phyloP scores from a whole-genome alignment of 225 moss, liverwort and hornwort genomes.

The Physcomitrellopsis africana region DNA sequence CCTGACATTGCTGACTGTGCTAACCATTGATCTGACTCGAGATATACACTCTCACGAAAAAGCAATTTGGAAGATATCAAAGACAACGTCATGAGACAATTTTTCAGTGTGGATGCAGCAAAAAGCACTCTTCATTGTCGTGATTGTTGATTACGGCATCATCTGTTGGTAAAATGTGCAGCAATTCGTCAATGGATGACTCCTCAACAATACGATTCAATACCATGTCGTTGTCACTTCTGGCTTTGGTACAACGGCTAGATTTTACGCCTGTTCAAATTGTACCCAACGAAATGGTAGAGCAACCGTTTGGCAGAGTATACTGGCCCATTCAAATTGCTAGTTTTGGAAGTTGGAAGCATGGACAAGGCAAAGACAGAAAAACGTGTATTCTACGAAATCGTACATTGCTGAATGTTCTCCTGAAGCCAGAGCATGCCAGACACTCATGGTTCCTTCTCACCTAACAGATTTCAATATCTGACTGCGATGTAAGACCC shows the following conservation, averaged over 20 bases:
- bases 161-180: background rate
- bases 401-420: background rate
- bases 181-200: background rate
- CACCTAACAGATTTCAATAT: conserved; percentile 11
- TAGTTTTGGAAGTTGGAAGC: background rate
- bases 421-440: background rate
- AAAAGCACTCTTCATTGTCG: too few relatives aligned
- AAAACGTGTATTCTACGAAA: too few relatives aligned
- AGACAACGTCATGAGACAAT: too few relatives aligned
- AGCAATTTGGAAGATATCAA: too few relatives aligned
- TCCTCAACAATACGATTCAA: background rate
- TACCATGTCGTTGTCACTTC: background rate
- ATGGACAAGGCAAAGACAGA: too few relatives aligned
- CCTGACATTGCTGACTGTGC: too few relatives aligned
- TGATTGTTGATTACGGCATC: too few relatives aligned
- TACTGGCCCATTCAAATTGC: background rate
- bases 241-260: background rate
- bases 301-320: background rate
- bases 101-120: too few relatives aligned
- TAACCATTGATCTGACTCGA: too few relatives aligned
- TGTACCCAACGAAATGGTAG: background rate
- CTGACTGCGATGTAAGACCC: background rate
- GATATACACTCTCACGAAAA: too few relatives aligned
- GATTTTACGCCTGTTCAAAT: background rate
- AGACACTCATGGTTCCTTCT: background rate